phyloP scores from a whole-genome alignment of 1,139 yeast species.

The Candida mesenterica region DNA sequence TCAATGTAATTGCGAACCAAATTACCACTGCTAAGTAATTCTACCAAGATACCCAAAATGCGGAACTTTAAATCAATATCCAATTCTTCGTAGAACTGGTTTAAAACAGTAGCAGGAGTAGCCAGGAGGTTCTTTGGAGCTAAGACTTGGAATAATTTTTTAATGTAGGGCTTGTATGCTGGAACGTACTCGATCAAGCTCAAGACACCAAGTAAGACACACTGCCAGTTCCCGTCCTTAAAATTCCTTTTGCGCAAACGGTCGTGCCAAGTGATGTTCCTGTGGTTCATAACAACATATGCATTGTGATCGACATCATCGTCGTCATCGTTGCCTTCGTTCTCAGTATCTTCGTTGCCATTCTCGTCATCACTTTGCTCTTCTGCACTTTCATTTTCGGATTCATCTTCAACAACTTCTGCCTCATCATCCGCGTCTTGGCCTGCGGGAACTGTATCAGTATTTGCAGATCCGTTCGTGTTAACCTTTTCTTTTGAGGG shows the following conservation, averaged over 20 bases:
- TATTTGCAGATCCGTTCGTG: slow-evolving; percentile 12
- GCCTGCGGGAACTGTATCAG: slow-evolving; percentile 13
- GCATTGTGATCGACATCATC: slow-evolving; percentile 43
- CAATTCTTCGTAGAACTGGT: slow-evolving; percentile 50
- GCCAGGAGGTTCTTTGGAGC: slow-evolving; percentile 58
- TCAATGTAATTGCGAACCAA: slow-evolving; percentile 67
- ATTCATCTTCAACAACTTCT: slow-evolving; percentile 6
- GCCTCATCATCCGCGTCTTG: slow-evolving; percentile 12
- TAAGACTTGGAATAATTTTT: slow-evolving; percentile 44
- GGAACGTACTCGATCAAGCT: slow-evolving; percentile 60
- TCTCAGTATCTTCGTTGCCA: slow-evolving; percentile 13
- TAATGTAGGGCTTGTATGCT: slow-evolving; percentile 48
- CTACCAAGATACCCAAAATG: slow-evolving; percentile 54
- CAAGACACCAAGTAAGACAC: slow-evolving; percentile 70
- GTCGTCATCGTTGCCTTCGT: slow-evolving; percentile 18
- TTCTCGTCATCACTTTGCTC: slow-evolving; percentile 3
- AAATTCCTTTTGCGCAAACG: slow-evolving; percentile 71
- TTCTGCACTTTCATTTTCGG: neutral
- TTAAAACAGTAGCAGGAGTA: slow-evolving; percentile 48
- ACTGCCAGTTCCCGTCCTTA: slow-evolving; percentile 85
- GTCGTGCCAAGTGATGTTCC: slow-evolving; percentile 73
- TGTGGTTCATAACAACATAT: slow-evolving; percentile 56
- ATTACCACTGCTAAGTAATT: slow-evolving; percentile 56
- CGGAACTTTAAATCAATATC: slow-evolving; percentile 50
- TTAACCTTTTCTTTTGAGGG: slow-evolving; percentile 3